A percentile compares a stretch with the other conserved stretches of the same genome.
Conservation (phyloP, 2,329 filamentous ascomycete species). For the Sporothrix brasiliensis region DNA sequence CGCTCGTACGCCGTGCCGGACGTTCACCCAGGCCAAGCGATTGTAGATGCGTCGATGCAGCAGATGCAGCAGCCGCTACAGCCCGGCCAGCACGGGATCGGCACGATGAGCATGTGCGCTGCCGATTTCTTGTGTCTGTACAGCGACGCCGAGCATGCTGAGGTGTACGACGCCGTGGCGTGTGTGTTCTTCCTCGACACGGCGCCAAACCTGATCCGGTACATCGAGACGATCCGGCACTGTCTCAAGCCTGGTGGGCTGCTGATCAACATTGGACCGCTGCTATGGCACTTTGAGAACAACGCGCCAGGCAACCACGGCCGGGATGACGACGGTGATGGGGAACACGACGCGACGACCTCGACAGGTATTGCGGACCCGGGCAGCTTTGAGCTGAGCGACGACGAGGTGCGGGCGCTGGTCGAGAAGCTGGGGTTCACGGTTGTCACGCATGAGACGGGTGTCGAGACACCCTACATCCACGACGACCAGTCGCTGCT, state of each 20-base stretch:
- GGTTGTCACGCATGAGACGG: slow-evolving; percentile 64
- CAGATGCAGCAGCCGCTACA: slow-evolving; percentile 8
- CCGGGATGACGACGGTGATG: slow-evolving; percentile 55
- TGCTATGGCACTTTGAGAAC: slow-evolving; percentile 95
- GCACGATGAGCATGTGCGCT: slow-evolving; percentile 87
- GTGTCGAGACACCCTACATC: slow-evolving; percentile 78
- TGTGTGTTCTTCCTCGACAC: slow-evolving; percentile 98
- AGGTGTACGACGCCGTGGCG: slow-evolving; percentile 76
- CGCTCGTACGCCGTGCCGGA: slow-evolving; percentile 76
- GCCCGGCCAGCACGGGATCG: slow-evolving; percentile 43
- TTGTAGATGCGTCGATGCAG: slow-evolving; percentile 43
- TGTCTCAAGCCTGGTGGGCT: slow-evolving; percentile 78
- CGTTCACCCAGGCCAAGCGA: slow-evolving; percentile 65
- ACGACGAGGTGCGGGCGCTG: slow-evolving; percentile 82
- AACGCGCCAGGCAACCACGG: slow-evolving; percentile 63
- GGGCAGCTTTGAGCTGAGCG: slow-evolving; percentile 84
- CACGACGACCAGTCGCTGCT: slow-evolving; percentile 84
- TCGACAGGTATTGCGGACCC: slow-evolving; percentile 79
- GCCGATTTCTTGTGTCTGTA: slow-evolving; percentile 94
- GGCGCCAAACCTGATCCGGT: slow-evolving; percentile 87
- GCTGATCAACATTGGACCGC: slow-evolving; percentile 85
- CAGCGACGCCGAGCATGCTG: slow-evolving; percentile 61
- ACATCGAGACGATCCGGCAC: slow-evolving; percentile 78
- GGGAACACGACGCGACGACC: slow-evolving; percentile 52
- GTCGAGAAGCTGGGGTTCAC: slow-evolving; percentile 76